Base-by-base conservation (phyloP, 2,329 filamentous ascomycete genomes). In the Fusarium sp. region DNA sequence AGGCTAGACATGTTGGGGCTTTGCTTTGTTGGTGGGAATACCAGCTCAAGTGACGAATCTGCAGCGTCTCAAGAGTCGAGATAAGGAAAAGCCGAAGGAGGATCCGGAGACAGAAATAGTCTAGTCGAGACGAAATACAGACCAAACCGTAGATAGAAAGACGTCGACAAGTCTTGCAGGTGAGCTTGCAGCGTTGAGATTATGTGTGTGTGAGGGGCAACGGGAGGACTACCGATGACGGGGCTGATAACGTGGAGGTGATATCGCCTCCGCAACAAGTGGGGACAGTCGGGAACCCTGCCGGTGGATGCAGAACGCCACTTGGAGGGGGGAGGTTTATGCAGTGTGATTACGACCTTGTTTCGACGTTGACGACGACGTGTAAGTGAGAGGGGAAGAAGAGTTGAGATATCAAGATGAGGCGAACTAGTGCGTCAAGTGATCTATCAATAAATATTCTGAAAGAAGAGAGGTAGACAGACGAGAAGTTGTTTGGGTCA, bases 111-210 rank as follows among this genome's bases (percentile, higher is more conserved):
- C 42, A 11, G 31, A 20, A 29, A 14, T 33, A 44, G 7, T 27
- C 9, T 27, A 58, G 42, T n/a, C 25, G 44, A 62, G 11, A 14
- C 14, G 16, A 40, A 31, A 46, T 34, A 38, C 7, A 62, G 53
- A 70, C 67, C 67, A 70, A 65, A 23, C 67, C 53, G 20, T 58
- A 31, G 42, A 46, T 27, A 64, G 64, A 64, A 70, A 70, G 42
- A 33, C 2, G 34, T 65, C n/a, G 57, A 50, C 68, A 70, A 53
- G 49, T 65, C 64, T 44, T 70, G 68, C 68, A 70, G 60, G 42
- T 33, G 64, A 20, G 23, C 40, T 53, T 64, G 50, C 10, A 33
- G 54, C 8, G 18, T 55, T 29, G 14, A 16, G 23, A 46, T 33
- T 29, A 16, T 29, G 46, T 14, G 25, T 27, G 25, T 27, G 46